Conservation (phyloP, 371 early-diverging fungal genomes). For the Choanephora cucurbitarum region DNA sequence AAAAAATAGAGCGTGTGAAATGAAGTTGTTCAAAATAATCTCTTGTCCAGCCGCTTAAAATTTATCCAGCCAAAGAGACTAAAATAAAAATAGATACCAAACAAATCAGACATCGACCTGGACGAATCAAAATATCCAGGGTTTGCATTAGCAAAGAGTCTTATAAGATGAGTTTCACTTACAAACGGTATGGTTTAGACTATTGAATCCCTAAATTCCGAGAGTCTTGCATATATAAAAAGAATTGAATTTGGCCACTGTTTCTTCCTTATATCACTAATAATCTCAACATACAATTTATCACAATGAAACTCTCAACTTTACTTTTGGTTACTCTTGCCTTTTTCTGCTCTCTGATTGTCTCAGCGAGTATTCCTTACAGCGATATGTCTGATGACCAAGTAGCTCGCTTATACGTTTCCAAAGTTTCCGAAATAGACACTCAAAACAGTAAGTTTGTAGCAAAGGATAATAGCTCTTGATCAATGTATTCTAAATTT, state of each 20-base stretch:
- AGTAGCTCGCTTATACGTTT: conserved; percentile 1
- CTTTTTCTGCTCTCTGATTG: neutral
- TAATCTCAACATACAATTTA: neutral
- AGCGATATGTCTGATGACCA: conserved; percentile 1
- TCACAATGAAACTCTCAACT: conserved; percentile 5
- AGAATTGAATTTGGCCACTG: neutral
- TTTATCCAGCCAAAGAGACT: neutral
- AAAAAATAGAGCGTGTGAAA: neutral
- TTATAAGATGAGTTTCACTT: neutral
- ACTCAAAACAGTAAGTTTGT: conserved; percentile 10
- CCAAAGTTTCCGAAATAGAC: neutral
- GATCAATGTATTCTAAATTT: neutral
- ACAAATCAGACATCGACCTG: neutral
- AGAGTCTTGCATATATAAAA: neutral
- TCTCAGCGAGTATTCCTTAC: conserved; percentile 4
- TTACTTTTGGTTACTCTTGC: neutral
- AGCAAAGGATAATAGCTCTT: neutral
- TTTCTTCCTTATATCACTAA: neutral
- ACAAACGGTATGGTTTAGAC: neutral
- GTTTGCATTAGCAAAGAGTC: neutral
- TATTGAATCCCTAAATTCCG: neutral
- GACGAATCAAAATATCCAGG: neutral
- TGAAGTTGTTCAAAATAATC: neutral
- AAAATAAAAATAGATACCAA: neutral
- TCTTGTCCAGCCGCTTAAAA: neutral